These are phyloP conservation scores for Metroxylon sagu DNA, from an alignment of 176 grass and related monocot species.

Conservation along the genomic window DNA sequence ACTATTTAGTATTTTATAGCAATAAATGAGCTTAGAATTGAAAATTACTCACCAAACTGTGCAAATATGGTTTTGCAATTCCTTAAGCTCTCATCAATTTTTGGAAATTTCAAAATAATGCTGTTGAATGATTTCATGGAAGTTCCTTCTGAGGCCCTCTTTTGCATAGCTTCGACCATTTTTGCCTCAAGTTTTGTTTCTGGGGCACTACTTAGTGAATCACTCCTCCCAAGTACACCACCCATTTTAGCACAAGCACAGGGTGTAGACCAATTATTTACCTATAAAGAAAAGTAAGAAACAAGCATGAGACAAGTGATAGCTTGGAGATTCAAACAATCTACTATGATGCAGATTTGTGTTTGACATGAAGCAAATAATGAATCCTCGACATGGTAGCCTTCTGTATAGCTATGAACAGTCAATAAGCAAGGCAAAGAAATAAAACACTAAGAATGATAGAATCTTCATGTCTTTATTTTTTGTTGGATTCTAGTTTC, in stretches of 20 bases:
- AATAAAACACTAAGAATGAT: too few species aligned
- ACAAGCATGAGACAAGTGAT: neutral
- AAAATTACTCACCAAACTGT: slow-evolving; percentile 62
- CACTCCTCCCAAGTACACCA: slow-evolving; percentile 45
- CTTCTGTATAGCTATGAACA: too few species aligned
- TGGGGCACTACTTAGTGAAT: slow-evolving; percentile 18
- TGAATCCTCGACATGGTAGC: too few species aligned
- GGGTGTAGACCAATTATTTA: neutral
- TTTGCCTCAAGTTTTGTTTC: slow-evolving; percentile 52
- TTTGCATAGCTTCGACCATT: slow-evolving; percentile 80
- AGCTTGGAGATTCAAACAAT: neutral
- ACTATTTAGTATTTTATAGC: too few species aligned
- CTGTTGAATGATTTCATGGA: slow-evolving; percentile 64
- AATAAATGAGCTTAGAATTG: too few species aligned
- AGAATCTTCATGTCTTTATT: too few species aligned
- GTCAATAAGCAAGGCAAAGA: too few species aligned
- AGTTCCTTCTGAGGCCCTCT: slow-evolving; percentile 52
- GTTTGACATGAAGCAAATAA: too few species aligned
- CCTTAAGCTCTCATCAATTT: slow-evolving; percentile 68
- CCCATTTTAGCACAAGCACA: slow-evolving; percentile 42
- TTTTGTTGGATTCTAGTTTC: too few species aligned
- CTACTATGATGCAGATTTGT: neutral
- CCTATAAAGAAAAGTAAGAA: neutral
- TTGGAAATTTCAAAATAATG: slow-evolving; percentile 82
- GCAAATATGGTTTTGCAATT: slow-evolving; percentile 86